These are phyloP conservation scores for Phialocephala sp. DNA, from an alignment of 2,329 filamentous ascomycete species.

Conservation along the genomic window DNA sequence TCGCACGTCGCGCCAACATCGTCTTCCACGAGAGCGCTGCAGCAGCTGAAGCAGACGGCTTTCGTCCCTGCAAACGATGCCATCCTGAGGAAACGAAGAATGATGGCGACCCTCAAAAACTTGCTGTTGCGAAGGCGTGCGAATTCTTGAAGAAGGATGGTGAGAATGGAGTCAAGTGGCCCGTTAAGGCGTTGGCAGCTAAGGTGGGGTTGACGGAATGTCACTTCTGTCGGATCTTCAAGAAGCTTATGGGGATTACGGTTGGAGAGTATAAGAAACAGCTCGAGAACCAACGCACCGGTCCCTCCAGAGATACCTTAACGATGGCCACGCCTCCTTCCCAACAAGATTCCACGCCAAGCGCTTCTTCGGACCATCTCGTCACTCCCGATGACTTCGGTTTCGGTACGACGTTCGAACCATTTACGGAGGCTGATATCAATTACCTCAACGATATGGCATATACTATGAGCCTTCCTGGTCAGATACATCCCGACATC, in stretches of 20 bases:
- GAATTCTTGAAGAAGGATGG: constrained; percentile 38
- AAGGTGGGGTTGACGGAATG: constrained; percentile 59
- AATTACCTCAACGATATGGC: not conserved
- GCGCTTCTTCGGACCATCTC: not conserved
- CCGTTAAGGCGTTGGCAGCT: constrained; percentile 54
- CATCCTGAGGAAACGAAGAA: constrained; percentile 45
- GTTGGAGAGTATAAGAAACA: constrained; percentile 30
- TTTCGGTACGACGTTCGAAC: not conserved
- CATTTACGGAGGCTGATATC: not conserved
- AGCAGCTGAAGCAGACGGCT: constrained; percentile 55
- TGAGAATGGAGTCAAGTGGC: constrained; percentile 38
- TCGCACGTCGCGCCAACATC: constrained; percentile 66
- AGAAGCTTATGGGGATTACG: constrained; percentile 58
- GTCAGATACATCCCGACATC: not conserved
- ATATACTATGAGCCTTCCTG: not conserved
- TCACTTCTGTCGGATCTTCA: constrained; percentile 65
- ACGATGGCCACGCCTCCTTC: not conserved
- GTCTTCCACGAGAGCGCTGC: constrained; percentile 54
- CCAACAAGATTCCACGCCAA: not conserved
- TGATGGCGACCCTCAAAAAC: constrained; percentile 50
- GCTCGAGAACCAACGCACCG: not conserved
- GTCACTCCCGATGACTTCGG: not conserved
- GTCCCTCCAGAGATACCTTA: not conserved
- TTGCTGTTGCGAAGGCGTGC: constrained; percentile 49
- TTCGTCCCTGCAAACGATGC: constrained; percentile 63